phyloP scores from a whole-genome alignment of 2,329 filamentous ascomycete species.

The Colletotrichum godetiae region DNA sequence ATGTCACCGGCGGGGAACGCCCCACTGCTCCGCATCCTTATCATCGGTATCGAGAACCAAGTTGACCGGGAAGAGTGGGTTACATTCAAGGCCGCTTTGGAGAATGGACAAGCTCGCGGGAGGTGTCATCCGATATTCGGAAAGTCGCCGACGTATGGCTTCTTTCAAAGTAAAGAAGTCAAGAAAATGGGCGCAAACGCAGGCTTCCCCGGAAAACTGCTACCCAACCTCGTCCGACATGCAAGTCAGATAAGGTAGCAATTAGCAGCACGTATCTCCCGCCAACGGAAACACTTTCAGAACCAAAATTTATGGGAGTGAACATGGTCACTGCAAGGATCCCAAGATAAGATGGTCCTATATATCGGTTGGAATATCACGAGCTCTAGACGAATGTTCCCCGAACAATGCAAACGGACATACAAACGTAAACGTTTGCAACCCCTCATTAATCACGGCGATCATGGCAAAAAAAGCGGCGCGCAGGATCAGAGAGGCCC shows the following conservation, averaged over 20 bases:
- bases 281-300: neutral
- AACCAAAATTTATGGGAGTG: neutral
- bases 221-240: neutral
- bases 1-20: neutral
- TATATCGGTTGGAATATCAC: neutral
- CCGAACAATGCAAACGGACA: too few relatives aligned
- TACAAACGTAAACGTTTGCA: neutral
- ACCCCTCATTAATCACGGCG: too few relatives aligned
- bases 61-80: conserved; percentile 4
- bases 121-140: neutral
- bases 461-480: neutral
- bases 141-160: neutral
- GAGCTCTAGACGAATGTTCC: neutral
- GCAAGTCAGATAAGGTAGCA: neutral
- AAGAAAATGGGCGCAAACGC: neutral
- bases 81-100: neutral
- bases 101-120: neutral
- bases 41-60: neutral
- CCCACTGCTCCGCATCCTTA: conserved; percentile 11
- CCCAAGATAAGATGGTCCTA: neutral
- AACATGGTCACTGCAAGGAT: neutral
- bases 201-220: conserved; percentile 7
- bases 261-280: too few relatives aligned
- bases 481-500: conserved; percentile 43
- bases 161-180: neutral